Percentiles rank a stretch among this genome's conserved stretches.
phyloP scores from a whole-genome alignment of 2,329 filamentous ascomycete genomes.

The Fusarium pseudonygamai region DNA sequence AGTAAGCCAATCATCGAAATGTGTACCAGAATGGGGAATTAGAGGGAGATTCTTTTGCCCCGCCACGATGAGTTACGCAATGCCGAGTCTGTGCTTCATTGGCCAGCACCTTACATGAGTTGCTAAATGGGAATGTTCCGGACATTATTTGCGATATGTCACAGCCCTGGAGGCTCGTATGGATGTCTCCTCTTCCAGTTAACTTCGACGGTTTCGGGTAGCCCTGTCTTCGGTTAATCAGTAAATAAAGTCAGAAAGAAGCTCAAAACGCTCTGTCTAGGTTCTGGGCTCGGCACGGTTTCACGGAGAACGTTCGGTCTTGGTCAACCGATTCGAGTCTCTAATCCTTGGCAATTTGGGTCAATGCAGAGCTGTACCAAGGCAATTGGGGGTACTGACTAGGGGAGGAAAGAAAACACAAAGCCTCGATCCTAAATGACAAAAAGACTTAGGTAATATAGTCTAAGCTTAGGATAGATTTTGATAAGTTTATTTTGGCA shows the following conservation, averaged over 20 bases:
- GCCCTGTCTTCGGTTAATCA: neutral
- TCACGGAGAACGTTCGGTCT: conserved; percentile 12
- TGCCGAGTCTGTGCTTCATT: conserved; percentile 16
- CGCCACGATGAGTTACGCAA: conserved; percentile 25
- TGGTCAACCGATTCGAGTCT: neutral
- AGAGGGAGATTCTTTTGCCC: conserved; percentile 3
- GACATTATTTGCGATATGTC: neutral
- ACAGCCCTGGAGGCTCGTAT: neutral
- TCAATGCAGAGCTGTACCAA: neutral
- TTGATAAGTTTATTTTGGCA: too few relatives aligned
- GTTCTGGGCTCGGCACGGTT: neutral
- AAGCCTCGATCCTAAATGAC: too few relatives aligned
- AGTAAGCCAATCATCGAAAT: conserved; percentile 10
- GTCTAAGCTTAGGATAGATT: too few relatives aligned
- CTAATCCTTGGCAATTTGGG: conserved; percentile 17
- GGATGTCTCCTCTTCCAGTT: neutral
- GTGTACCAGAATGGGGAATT: neutral
- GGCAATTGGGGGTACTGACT: neutral
- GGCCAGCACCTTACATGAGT: neutral
- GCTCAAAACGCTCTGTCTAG: neutral
- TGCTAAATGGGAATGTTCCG: neutral
- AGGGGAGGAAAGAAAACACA: too few relatives aligned
- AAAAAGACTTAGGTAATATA: too few relatives aligned
- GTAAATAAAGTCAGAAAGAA: neutral
- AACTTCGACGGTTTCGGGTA: neutral